Evolutionary conservation across 805 yeast species (phyloP).

Genomic region (Ogataea populi-albae): DNA sequence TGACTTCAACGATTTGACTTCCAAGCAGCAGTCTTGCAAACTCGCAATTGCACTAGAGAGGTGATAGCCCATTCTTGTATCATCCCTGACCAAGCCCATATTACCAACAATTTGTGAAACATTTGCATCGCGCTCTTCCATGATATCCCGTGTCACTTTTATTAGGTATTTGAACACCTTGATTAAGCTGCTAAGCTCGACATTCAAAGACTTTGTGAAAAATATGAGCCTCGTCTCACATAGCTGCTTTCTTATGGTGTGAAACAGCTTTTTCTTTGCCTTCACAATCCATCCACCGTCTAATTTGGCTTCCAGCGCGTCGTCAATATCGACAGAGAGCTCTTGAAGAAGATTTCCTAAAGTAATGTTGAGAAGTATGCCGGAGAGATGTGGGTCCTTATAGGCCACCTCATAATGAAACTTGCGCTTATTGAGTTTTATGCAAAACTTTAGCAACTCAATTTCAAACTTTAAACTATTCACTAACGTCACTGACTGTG

Average conservation of each 20-base stretch:
- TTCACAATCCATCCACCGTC: slow-evolving; percentile 7
- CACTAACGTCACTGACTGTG: slow-evolving; percentile 2
- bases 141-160: slow-evolving; percentile 1
- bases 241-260: slow-evolving; percentile 24
- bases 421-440: slow-evolving; percentile 6
- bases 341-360: slow-evolving; percentile 14
- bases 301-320: slow-evolving; percentile 10
- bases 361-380: slow-evolving; percentile 17
- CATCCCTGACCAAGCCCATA: slow-evolving; percentile 2
- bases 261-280: slow-evolving; percentile 25
- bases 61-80: too few relatives aligned
- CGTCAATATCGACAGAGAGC: slow-evolving; percentile 10
- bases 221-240: slow-evolving; percentile 19
- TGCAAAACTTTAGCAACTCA: slow-evolving; percentile 24
- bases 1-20: too few relatives aligned
- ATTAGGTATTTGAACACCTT: slow-evolving; percentile 6
- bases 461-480: slow-evolving; percentile 10
- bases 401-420: slow-evolving; percentile 20
- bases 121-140: slow-evolving; percentile 3
- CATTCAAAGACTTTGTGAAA: slow-evolving; percentile 22
- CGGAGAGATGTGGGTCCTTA: slow-evolving; percentile 10
- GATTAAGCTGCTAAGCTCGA: slow-evolving; percentile 17
- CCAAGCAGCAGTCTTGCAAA: too few relatives aligned
- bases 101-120: slow-evolving; percentile 1
- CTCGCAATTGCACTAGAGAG: too few relatives aligned